These are phyloP conservation scores for Moesziomyces antarcticus DNA, from an alignment of 1,284 basidiomycete species.

Conservation along the genomic window DNA sequence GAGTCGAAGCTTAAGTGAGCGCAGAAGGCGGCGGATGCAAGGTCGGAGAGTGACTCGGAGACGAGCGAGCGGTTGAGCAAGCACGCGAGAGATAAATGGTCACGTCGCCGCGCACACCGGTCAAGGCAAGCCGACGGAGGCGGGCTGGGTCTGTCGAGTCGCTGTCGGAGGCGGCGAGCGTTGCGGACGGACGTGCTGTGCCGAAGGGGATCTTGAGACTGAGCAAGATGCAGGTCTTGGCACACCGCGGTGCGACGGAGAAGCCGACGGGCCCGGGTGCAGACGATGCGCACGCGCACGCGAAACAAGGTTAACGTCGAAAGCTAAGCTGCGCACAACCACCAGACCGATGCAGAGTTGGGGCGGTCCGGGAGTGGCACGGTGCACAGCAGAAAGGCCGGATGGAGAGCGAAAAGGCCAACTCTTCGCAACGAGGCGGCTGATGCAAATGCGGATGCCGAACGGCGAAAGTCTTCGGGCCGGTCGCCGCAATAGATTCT, in stretches of 20 bases:
- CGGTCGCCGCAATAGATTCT: too few species aligned
- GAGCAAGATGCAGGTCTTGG: conserved; percentile 18
- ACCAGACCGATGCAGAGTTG: background rate
- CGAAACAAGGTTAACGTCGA: background rate
- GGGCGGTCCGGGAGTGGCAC: background rate
- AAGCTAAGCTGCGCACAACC: background rate
- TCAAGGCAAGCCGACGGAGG: background rate
- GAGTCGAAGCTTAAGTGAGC: background rate
- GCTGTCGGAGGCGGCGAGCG: background rate
- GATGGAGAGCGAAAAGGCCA: too few species aligned
- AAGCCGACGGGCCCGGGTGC: background rate
- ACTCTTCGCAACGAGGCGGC: too few species aligned
- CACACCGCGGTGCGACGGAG: conserved; percentile 1
- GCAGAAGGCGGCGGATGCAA: background rate
- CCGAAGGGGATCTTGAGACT: conserved; percentile 21
- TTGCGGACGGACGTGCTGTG: background rate
- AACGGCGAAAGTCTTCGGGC: too few species aligned
- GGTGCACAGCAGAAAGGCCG: background rate
- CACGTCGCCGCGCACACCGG: background rate
- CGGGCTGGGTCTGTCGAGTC: background rate
- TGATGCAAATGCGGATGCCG: too few species aligned
- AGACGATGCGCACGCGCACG: background rate
- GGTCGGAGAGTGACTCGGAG: background rate
- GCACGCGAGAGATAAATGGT: background rate
- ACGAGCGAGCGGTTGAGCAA: background rate